Percentiles rank a stretch among this genome's conserved stretches.
phyloP scores from a whole-genome alignment of 345 rosid genomes.

The Mangifera indica region DNA sequence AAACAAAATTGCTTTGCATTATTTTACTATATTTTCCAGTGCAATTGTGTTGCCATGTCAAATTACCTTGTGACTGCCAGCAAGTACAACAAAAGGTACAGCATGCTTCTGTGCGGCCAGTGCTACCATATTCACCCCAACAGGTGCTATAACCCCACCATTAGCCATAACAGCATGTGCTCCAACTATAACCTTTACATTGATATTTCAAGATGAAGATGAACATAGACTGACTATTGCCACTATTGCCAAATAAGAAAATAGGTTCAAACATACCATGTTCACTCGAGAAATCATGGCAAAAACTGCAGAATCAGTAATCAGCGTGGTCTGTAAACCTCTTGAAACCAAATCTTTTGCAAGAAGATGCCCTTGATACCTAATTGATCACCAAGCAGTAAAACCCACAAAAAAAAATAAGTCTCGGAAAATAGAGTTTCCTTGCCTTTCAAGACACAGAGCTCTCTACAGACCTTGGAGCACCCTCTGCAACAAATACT shows the following conservation, averaged over 20 bases:
- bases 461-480: constrained; percentile 72
- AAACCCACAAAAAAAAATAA: not conserved
- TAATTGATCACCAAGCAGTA: constrained; percentile 25
- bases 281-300: constrained; percentile 98
- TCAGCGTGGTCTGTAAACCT: constrained; percentile 90
- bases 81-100: constrained; percentile 97
- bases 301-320: constrained; percentile 96
- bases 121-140: constrained; percentile 97
- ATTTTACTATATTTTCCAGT: constrained; percentile 9
- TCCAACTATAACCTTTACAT: constrained; percentile 84
- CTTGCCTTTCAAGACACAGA: constrained; percentile 13
- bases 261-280: constrained; percentile 51
- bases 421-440: constrained; percentile 10
- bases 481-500: constrained; percentile 96
- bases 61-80: constrained; percentile 94
- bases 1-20: not conserved
- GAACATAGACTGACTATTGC: constrained; percentile 10
- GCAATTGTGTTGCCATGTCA: not conserved
- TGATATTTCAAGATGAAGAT: constrained; percentile 22
- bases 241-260: not conserved
- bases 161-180: constrained; percentile 99
- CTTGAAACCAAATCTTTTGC: constrained; percentile 89
- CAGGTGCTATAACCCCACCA: constrained; percentile 97
- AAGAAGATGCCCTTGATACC: constrained; percentile 94
- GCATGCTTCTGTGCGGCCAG: constrained; percentile 97